A percentile compares a stretch with the other conserved stretches of the same genome.
These are phyloP conservation scores for Fusarium longipes DNA, from an alignment of 2,329 filamentous ascomycete genomes.

Conservation along the genomic window DNA sequence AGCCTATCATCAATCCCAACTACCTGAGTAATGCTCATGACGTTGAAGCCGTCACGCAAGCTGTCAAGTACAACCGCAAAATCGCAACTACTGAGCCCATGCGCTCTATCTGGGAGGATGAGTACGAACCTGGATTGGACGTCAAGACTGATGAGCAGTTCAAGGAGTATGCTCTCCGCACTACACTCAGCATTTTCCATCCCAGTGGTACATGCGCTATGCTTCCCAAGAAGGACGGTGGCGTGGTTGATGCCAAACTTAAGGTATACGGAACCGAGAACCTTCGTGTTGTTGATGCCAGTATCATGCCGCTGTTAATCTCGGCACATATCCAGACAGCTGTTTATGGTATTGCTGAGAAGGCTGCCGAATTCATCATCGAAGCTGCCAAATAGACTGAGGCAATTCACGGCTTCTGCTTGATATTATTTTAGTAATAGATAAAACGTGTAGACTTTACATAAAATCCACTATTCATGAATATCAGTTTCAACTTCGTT, in stretches of 20 bases:
- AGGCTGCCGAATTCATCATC: constrained; percentile 50
- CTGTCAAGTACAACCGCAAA: constrained; percentile 48
- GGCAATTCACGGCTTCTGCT: background rate
- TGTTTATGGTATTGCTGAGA: constrained; percentile 65
- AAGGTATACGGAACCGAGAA: constrained; percentile 61
- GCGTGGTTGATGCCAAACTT: constrained; percentile 57
- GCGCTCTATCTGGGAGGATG: constrained; percentile 46
- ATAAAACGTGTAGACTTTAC: background rate
- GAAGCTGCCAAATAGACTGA: constrained; percentile 5
- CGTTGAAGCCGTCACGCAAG: constrained; percentile 49
- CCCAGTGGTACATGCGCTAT: constrained; percentile 59
- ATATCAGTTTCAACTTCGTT: too few species aligned
- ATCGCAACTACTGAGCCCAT: constrained; percentile 50
- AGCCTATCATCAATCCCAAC: constrained; percentile 41
- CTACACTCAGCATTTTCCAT: constrained; percentile 49
- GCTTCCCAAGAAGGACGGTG: constrained; percentile 58
- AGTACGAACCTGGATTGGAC: constrained; percentile 49
- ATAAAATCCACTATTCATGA: too few species aligned
- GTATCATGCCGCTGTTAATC: constrained; percentile 60
- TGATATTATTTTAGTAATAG: background rate
- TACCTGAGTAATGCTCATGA: constrained; percentile 47
- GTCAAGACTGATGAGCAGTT: constrained; percentile 36
- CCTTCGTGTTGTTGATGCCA: constrained; percentile 62
- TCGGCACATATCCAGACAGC: constrained; percentile 62
- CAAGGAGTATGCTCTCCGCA: constrained; percentile 28